Base-by-base conservation (phyloP, 805 yeast species). In the Tetrapisispora fleetii region DNA sequence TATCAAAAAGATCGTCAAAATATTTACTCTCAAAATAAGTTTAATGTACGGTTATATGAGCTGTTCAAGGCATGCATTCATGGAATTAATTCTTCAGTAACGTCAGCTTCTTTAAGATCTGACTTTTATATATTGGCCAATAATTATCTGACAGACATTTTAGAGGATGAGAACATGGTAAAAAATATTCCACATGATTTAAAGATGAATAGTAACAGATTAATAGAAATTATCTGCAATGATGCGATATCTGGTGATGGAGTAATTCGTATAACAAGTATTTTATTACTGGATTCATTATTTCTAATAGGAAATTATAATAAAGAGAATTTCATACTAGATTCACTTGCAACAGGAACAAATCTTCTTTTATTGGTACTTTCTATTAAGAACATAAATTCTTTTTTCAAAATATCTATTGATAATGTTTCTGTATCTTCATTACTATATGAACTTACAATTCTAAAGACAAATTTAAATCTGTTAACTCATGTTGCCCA, bases 241-340 rank as follows among this genome's bases (percentile, higher is more conserved):
- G 98, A 93, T 67, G 81, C 93, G 0, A 76, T 87, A 16, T 73
- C 79, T 47, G 88, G 90, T 2, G 93, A 85, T 55, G 93, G 91
- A 1, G 70, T 83, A 0, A 76, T 83, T 8, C 76, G 93, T 54
- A 75, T 89, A 11, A 80, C 91, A 0, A 81, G 95, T 2, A 70
- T 90, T 14, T 61, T 88, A n/a, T 68, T 90, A 14, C 64, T 93
- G 52, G 95, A 88, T 56, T 73, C 83, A 1, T 65, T 82, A 45
- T 73, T 80, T 27, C 80, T 79, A 49, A 62, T 80, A 37, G 76
- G 83, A 1, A 72, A 74, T 32, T 57, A 67, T n/a, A 71, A 72
- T 19, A 71, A 76, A 39, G 70, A 76, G 27, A 75, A 77, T 52
- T 76, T 80, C 54, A 74, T 87, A 4, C 63, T 84, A 45, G 82